phyloP scores from a whole-genome alignment of 192 early-diverging fungal genomes.

The Martensiomyces pterosporus region DNA sequence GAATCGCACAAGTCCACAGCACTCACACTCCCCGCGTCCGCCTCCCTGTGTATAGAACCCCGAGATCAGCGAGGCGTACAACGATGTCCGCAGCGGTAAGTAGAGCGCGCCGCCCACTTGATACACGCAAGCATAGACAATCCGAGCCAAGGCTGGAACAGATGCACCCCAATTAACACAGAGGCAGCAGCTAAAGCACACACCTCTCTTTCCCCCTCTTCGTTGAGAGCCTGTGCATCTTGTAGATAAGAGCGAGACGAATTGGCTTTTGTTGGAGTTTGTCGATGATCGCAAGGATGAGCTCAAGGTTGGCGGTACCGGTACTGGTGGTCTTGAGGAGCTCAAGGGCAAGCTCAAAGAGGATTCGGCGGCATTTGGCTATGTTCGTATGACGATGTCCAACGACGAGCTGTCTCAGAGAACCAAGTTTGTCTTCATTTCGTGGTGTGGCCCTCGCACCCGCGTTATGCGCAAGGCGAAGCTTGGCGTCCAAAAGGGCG shows the following conservation, averaged over 20 bases:
- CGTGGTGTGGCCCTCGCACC: constrained; percentile 66
- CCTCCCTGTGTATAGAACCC: constrained; percentile 29
- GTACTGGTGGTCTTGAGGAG: constrained; percentile 62
- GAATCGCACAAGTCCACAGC: too few relatives aligned
- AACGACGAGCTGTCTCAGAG: constrained; percentile 58
- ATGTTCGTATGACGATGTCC: constrained; percentile 53
- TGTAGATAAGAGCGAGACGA: constrained; percentile 52
- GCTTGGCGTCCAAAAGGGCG: constrained; percentile 70
- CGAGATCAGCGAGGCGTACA: constrained; percentile 47
- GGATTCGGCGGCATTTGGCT: constrained; percentile 75
- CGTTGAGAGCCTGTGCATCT: background rate
- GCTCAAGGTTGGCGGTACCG: constrained; percentile 42
- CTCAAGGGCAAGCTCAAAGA: constrained; percentile 55
- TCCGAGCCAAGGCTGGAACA: too few relatives aligned
- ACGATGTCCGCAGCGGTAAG: constrained; percentile 50
- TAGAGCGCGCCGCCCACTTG: too few relatives aligned
- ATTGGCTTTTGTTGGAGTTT: constrained; percentile 63
- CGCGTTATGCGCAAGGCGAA: constrained; percentile 78
- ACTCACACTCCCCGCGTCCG: too few relatives aligned
- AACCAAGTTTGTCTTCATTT: constrained; percentile 60
- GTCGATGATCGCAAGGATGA: constrained; percentile 46
- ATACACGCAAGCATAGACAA: background rate
- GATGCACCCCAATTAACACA: too few relatives aligned
- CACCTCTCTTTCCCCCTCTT: too few relatives aligned
- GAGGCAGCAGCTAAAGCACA: too few relatives aligned